Conservation (phyloP, 352 stramenopile genomes). For the Phytophthora sansomeana region DNA sequence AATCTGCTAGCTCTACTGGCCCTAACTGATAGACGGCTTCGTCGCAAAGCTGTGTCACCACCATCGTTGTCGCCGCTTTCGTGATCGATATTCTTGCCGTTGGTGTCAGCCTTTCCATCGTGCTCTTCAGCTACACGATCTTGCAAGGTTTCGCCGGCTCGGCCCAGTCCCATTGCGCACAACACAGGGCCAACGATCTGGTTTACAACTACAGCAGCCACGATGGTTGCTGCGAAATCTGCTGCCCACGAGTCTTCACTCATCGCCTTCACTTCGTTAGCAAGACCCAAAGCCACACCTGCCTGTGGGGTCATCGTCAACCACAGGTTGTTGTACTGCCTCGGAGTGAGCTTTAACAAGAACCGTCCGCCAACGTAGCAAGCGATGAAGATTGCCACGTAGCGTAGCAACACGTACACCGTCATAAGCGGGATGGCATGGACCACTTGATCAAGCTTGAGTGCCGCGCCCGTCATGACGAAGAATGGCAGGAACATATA, state of each 20-base stretch:
- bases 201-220: conserved; percentile 74
- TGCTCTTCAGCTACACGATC: conserved; percentile 18
- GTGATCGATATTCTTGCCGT: background rate
- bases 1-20: too few relatives aligned
- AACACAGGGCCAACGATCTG: conserved; percentile 74
- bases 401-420: conserved; percentile 65
- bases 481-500: conserved; percentile 84
- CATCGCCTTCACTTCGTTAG: too few relatives aligned
- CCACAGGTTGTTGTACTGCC: conserved; percentile 81
- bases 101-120: background rate
- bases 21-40: background rate
- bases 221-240: conserved; percentile 71
- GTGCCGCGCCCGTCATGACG: conserved; percentile 70
- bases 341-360: conserved; percentile 60
- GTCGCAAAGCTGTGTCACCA: background rate
- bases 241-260: conserved; percentile 65
- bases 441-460: conserved; percentile 76
- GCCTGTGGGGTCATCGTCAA: conserved; percentile 78
- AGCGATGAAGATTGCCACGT: conserved; percentile 68
- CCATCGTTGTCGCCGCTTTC: background rate
- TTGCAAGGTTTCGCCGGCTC: conserved; percentile 54
- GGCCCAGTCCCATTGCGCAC: conserved; percentile 61
- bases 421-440: conserved; percentile 73
- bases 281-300: too few relatives aligned
- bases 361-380: conserved; percentile 68